Evolutionary conservation across 495 filamentous ascomycete genomes (phyloP).

Genomic region (Lepraria neglecta): DNA sequence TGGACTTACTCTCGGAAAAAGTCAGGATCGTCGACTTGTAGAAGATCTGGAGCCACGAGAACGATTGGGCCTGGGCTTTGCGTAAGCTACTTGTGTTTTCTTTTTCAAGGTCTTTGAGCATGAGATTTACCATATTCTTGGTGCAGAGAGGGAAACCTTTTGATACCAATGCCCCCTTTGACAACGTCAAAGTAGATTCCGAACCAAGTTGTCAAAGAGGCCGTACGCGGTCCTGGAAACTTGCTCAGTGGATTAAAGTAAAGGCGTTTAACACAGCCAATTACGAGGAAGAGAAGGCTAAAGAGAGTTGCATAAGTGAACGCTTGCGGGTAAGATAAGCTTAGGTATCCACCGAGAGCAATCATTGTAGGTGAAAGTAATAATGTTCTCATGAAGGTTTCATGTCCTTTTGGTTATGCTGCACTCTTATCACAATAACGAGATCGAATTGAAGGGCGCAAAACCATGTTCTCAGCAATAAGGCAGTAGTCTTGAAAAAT

Average conservation of each 20-base stretch:
- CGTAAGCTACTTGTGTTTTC: too few species aligned
- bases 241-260: constrained; percentile 25
- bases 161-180: constrained; percentile 8
- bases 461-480: too few species aligned
- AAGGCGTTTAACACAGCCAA: neutral
- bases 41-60: neutral
- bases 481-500: too few species aligned
- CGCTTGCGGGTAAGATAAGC: neutral
- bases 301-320: neutral
- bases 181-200: constrained; percentile 9
- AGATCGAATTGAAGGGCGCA: too few species aligned
- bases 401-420: neutral
- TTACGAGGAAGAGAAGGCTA: neutral
- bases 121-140: neutral
- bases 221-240: constrained; percentile 23
- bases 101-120: neutral
- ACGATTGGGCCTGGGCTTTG: neutral
- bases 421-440: too few species aligned
- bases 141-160: constrained; percentile 6
- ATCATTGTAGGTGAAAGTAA: neutral
- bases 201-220: constrained; percentile 8
- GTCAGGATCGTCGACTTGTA: constrained; percentile 10
- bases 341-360: neutral
- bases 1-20: constrained; percentile 8
- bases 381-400: neutral